Base-by-base conservation (phyloP, 2,329 filamentous ascomycete species). In the Drechslera avenae region DNA sequence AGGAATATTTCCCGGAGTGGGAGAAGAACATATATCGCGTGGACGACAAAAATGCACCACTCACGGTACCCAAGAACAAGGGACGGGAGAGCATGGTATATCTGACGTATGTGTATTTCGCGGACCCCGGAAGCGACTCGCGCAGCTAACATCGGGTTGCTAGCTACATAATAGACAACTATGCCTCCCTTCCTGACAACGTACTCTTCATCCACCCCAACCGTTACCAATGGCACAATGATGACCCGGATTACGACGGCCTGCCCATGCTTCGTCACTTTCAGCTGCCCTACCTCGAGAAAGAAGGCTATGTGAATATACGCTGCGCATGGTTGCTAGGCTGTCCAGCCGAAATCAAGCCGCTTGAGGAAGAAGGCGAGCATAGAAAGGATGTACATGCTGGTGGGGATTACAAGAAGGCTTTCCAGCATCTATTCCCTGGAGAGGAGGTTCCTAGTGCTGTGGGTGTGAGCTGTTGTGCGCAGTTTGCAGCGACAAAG, bases 401-500 rank as follows among this genome's bases (percentile, higher is more conserved):
- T 1, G 79, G 79, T 0, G 74, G 77, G 30, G 76, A 78, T 52
- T 82, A 79, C 52, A 76, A 76, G 35, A 67, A 71, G 19, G 79
- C 77, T 0, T 83, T 81, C 54, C 72, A 75, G 63, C 71, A 75
- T n/a, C 58, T 83, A 3, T 82, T 83, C 51, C 75, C 75, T 2
- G 68, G 55, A 2, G 51, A 59, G 4, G 47, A 63, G 8, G 68
- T 78, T 0, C 81, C 81, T 0, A 60, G 74, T 10, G 63, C 66
- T 14, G 76, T 84, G 4, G 80, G 78, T 1, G 77, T 78, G 2
- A 77, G 76, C 19, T 84, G 81, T 59, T 83, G 81, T 54, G 80
- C 81, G 4, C 81, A 83, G 53, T 83, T 83, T 58, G 81, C 78
- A 0, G 79, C 79, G 1, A 79, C 78, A 0, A 73, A 69, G 33